phyloP scores from a whole-genome alignment of 2,329 filamentous ascomycete genomes.

The Diplodia sapinea region DNA sequence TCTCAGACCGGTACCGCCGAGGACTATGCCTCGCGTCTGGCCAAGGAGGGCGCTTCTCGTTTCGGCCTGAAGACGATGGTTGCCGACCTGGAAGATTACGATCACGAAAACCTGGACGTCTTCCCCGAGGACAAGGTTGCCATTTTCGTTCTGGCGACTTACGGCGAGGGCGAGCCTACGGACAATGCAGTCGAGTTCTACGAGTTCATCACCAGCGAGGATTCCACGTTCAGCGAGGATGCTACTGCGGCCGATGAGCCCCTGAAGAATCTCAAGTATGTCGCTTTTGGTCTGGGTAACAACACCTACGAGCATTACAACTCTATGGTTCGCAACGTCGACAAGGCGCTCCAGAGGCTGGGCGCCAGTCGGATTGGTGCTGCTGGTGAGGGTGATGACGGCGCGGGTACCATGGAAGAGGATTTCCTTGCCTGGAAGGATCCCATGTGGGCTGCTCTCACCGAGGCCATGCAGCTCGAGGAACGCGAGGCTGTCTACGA shows the following conservation, averaged over 20 bases:
- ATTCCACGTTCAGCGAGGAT: slow-evolving; percentile 78
- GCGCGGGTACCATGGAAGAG: slow-evolving; percentile 98
- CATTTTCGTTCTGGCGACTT: slow-evolving; percentile 95
- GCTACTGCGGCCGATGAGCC: slow-evolving; percentile 62
- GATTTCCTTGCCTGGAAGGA: slow-evolving; percentile 99
- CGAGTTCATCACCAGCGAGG: slow-evolving; percentile 88
- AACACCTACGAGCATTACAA: slow-evolving; percentile 99
- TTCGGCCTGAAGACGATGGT: slow-evolving; percentile 99
- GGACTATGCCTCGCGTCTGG: slow-evolving; percentile 93
- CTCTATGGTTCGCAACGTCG: slow-evolving; percentile 92
- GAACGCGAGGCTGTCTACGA: slow-evolving; percentile 97
- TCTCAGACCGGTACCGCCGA: slow-evolving; percentile 98
- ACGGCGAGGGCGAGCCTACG: slow-evolving; percentile 97
- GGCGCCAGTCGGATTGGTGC: slow-evolving; percentile 84
- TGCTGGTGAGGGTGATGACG: slow-evolving; percentile 95
- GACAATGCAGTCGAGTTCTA: slow-evolving; percentile 99
- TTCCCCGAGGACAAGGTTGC: slow-evolving; percentile 89
- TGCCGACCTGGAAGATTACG: slow-evolving; percentile 96
- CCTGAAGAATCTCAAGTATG: slow-evolving; percentile 84
- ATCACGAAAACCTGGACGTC: slow-evolving; percentile 90
- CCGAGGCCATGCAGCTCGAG: slow-evolving; percentile 83
- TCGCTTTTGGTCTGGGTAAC: slow-evolving; percentile 95
- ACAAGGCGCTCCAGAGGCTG: slow-evolving; percentile 78
- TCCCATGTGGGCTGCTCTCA: slow-evolving; percentile 91
- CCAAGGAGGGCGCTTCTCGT: slow-evolving; percentile 95